These are phyloP conservation scores for Saccharomycopsis fibuligera DNA, from an alignment of 805 yeast genomes.

Conservation along the genomic window DNA sequence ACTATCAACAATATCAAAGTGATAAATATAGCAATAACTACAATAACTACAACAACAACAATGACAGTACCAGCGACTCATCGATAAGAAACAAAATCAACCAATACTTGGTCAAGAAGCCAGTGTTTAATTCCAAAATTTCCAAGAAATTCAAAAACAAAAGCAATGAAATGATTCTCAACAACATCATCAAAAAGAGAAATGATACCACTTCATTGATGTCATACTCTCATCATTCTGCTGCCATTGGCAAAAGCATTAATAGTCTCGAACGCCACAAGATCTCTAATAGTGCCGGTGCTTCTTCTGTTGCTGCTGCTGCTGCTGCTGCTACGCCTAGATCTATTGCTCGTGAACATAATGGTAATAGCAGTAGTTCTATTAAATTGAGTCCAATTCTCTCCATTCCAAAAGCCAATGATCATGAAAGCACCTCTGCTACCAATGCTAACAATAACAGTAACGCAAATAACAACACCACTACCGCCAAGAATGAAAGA, in stretches of 20 bases:
- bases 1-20: too few species aligned
- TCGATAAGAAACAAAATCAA: conserved; percentile 23
- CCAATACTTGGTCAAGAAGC: conserved; percentile 21
- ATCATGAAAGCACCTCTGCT: not conserved
- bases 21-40: too few species aligned
- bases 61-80: conserved; percentile 11
- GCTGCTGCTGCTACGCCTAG: conserved; percentile 17
- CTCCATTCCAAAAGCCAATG: conserved; percentile 7
- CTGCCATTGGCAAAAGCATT: too few species aligned
- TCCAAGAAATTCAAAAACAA: conserved; percentile 24
- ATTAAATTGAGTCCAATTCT: conserved; percentile 11
- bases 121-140: conserved; percentile 28
- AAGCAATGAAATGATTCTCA: conserved; percentile 22
- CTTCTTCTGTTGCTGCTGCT: conserved; percentile 8
- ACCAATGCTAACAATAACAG: too few species aligned
- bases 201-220: conserved; percentile 17
- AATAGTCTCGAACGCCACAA: too few species aligned
- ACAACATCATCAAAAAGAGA: conserved; percentile 13
- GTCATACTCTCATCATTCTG: too few species aligned
- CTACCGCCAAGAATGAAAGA: not conserved
- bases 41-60: not conserved
- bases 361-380: not conserved
- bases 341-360: not conserved
- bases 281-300: not conserved
- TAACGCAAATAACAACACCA: not conserved